Evolutionary conservation across 2,329 filamentous ascomycete genomes (phyloP), one percentile per base, ranked within the genome.

Genomic region (Alternaria solani): DNA sequence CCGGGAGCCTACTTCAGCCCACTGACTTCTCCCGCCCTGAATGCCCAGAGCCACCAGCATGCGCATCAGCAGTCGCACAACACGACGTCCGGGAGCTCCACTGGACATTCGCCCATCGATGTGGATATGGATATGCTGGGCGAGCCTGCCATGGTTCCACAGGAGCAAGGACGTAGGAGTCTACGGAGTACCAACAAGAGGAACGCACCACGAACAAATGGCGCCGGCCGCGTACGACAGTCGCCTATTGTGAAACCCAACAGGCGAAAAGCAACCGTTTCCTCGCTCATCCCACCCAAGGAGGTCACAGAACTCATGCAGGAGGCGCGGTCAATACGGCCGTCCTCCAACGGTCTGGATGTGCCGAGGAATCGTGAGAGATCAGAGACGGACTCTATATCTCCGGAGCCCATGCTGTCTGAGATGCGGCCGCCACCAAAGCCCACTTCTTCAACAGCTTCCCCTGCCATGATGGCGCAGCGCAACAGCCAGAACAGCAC

Each of bases 1-100:
- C 88, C 90, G 0, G 87, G 86, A 36, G 86, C 90, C 34, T 94
- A 93, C 79, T 94, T 95, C 75, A 95, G 91, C 73, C 92, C 92
- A 9, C 83, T 95, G 49, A 93, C 91, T 5, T 95, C 92, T 16
- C 92, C 92, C 1, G 91, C 91, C 4, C 82, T 95, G 18, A 89
- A 91, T 75, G 90, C 91, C 1, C 90, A 93, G 75, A 87, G 79
- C 34, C 80, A 73, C 46, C 70, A 76, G 64, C 65, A 75, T 61
- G 67, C 63, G 4, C 69, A 72, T 6, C 53, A 68, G 20, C 73
- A 72, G 51, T 74, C 73, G 76, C 71, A 82, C 71, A 63, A 82
- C 78, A 72, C 78, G 66, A 63, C 89, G 80, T 62, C 84, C 81
- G 61, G 81, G 5, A 83, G 80, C 54, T 81, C 82, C 0, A 81